Percentiles rank a stretch among this genome's conserved stretches.
phyloP scores from a whole-genome alignment of 306 rosid genomes.

The Vachellia pachyceras region DNA sequence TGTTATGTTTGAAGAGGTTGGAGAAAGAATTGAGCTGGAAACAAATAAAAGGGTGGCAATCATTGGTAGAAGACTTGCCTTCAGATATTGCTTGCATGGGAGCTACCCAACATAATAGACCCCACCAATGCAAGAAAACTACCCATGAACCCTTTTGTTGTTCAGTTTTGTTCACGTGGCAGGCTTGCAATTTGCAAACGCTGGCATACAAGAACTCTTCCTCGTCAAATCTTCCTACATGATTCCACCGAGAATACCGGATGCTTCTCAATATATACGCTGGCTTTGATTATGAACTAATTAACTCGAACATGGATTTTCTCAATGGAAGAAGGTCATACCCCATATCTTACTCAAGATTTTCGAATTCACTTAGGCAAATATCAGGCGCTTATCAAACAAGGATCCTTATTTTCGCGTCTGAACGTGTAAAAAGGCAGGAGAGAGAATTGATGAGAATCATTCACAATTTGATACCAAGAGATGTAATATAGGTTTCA shows the following conservation, averaged over 20 bases:
- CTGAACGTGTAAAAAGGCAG: not conserved
- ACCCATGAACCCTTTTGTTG: not conserved
- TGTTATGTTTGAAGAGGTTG: not conserved
- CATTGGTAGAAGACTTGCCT: not conserved
- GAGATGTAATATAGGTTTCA: constrained; percentile 31
- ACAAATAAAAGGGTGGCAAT: not conserved
- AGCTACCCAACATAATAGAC: constrained; percentile 8
- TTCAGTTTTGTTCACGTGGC: constrained; percentile 31
- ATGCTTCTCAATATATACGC: not conserved
- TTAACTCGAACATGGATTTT: not conserved
- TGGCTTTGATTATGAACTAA: too few relatives aligned
- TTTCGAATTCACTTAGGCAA: not conserved
- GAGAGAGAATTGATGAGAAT: not conserved
- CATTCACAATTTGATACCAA: constrained; percentile 21
- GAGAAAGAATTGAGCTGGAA: not conserved
- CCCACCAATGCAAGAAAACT: not conserved
- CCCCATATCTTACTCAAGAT: not conserved
- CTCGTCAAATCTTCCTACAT: not conserved
- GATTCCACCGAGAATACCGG: constrained; percentile 6
- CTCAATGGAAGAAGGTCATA: not conserved
- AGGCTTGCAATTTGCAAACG: not conserved
- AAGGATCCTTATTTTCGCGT: not conserved
- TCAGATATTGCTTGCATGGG: not conserved
- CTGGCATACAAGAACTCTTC: not conserved
- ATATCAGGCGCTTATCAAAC: not conserved